Evolutionary conservation across 352 stramenopile species (phyloP).

Genomic region (Hyaloperonospora arabidopsidis): DNA sequence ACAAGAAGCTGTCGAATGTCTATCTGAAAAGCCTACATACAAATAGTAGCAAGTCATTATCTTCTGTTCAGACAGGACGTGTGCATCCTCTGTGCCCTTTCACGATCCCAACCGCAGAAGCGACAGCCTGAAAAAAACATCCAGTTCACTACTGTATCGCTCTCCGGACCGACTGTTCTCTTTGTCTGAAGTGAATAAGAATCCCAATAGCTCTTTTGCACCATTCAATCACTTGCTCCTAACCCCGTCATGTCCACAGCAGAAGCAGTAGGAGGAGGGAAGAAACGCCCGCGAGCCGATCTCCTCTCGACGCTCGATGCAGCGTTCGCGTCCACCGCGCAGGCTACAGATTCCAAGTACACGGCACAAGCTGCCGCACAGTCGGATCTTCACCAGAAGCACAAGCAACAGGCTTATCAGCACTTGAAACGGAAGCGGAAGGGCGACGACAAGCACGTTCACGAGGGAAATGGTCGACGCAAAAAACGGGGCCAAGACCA

Average conservation of each 20-base stretch:
- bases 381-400: constrained; percentile 23
- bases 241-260: constrained; percentile 5
- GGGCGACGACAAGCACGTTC: constrained; percentile 15
- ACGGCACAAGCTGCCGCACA: constrained; percentile 47
- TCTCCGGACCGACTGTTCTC: no score
- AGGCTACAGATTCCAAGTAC: constrained; percentile 52
- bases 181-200: no score
- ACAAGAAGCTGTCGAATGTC: no score
- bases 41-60: no score
- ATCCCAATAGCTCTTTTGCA: no score
- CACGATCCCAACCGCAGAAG: no score
- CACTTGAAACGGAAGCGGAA: constrained; percentile 57
- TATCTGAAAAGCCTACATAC: no score
- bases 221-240: background rate
- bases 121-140: no score
- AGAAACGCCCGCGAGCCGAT: constrained; percentile 66
- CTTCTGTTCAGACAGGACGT: no score
- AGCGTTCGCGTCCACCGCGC: constrained; percentile 38
- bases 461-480: constrained; percentile 8
- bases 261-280: constrained; percentile 13
- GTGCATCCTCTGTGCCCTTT: no score
- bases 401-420: constrained; percentile 60
- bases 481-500: constrained; percentile 6
- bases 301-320: constrained; percentile 72
- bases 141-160: no score